Conservation (phyloP, 2,329 filamentous ascomycete genomes). For the Raffaelea ambrosiae region DNA sequence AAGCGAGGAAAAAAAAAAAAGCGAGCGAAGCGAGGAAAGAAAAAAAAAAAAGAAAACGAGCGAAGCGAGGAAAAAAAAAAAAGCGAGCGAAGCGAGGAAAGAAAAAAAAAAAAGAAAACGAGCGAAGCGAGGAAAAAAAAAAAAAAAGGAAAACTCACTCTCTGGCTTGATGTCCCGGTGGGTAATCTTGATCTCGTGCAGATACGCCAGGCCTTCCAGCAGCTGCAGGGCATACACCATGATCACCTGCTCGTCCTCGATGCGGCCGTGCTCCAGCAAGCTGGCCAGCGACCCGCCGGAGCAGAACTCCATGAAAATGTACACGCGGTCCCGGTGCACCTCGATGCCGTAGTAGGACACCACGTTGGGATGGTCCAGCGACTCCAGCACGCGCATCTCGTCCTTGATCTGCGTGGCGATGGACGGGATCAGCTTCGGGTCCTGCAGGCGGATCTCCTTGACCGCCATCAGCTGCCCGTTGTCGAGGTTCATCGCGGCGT, state of each 20-base stretch:
- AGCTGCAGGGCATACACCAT: constrained; percentile 95
- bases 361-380: constrained; percentile 94
- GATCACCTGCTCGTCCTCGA: constrained; percentile 95
- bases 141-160: constrained; percentile 61
- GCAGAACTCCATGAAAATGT: constrained; percentile 99
- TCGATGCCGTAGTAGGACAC: constrained; percentile 98
- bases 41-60: not conserved
- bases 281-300: constrained; percentile 87
- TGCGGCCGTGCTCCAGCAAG: constrained; percentile 87
- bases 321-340: constrained; percentile 97
- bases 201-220: constrained; percentile 85
- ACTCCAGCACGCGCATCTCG: constrained; percentile 93
- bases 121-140: not conserved
- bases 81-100: not conserved
- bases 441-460: constrained; percentile 95
- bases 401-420: constrained; percentile 92
- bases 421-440: constrained; percentile 89
- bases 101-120: not conserved
- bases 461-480: constrained; percentile 96
- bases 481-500: constrained; percentile 94
- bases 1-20: not conserved
- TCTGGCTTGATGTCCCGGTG: constrained; percentile 98
- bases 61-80: not conserved
- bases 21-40: not conserved
- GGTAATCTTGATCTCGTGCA: constrained; percentile 85